Evolutionary conservation across 2,329 filamentous ascomycete genomes (phyloP), one percentile per base, ranked within the genome.

Genomic region (Cercospora berteroae): DNA sequence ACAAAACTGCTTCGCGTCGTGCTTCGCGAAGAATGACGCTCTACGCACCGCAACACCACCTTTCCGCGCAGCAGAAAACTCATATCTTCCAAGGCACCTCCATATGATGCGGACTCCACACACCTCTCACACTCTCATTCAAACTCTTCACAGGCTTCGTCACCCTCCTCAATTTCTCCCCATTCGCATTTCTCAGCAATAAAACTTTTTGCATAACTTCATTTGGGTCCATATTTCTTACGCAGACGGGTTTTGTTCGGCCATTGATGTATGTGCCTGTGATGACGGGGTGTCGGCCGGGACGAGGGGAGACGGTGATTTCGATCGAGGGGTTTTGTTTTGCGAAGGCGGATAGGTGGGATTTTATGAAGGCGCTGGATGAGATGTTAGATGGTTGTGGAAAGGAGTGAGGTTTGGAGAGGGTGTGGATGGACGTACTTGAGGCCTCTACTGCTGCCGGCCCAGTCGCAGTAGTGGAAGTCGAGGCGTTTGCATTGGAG

Each of bases 401-500:
- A 25, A 42, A 5, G 13, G n/a, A n/a, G 48, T 9, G 60, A 6
- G 18, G 9, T 33, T 2, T 10, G 25, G 27, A 39, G 63, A n/a
- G 10, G 59, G 61, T 13, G 58, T 18, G 18, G 4, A 48, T 68
- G 48, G 55, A 18, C 44, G n/a, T 59, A 95, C 92, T 96, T 95
- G 93, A 98, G 97, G 78, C 95, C 95, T 77, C 84, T 88, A 42
- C 94, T 98, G 80, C 92, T 96, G 70, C 94, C 95, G 66, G 91
- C 92, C 88, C 91, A 94, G 85, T 98, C 93, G 84, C 95, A 98
- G 84, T 97, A 99, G 83, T 96, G 92, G 78, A 99, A 92, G 80
- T 97, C 92, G 80, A 99, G 85, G 78, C 90, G 91, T 85, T 93
- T 96, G 88, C 95, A 99, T 84, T 97, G 94, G 67, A 97, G 88